Conservation (phyloP, 148 eudicot species). For the Spergularia marina region DNA sequence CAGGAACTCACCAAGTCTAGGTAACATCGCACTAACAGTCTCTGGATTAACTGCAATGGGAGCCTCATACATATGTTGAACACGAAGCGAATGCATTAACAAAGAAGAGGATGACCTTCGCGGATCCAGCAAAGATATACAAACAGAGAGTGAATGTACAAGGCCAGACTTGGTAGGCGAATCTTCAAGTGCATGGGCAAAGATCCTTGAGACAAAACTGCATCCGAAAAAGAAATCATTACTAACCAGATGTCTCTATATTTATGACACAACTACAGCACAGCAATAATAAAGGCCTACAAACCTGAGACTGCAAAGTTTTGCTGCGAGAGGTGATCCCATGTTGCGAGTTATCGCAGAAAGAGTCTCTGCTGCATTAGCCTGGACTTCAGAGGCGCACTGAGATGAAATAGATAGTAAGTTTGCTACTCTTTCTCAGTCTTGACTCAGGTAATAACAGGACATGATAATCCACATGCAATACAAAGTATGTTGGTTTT, state of each 20-base stretch:
- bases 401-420: constrained; percentile 30
- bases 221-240: constrained; percentile 24
- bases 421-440: not conserved
- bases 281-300: constrained; percentile 14
- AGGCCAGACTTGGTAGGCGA: constrained; percentile 71
- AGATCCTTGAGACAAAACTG: constrained; percentile 92
- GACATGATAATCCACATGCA: no score
- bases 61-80: constrained; percentile 78
- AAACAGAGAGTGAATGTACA: constrained; percentile 81
- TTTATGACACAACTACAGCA: constrained; percentile 1
- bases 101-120: constrained; percentile 71
- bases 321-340: constrained; percentile 84
- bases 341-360: constrained; percentile 81
- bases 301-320: constrained; percentile 90
- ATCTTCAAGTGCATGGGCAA: constrained; percentile 79
- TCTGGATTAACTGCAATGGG: constrained; percentile 69
- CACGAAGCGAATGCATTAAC: constrained; percentile 66
- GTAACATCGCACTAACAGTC: constrained; percentile 92
- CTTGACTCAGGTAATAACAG: not conserved
- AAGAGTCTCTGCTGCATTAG: constrained; percentile 90
- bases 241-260: constrained; percentile 2
- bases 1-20: constrained; percentile 77
- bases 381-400: constrained; percentile 93
- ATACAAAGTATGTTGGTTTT: no score
- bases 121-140: constrained; percentile 93